Percentiles rank a stretch among this genome's conserved stretches.
phyloP scores from a whole-genome alignment of 108 stramenopile genomes.

The Epipyxis sp. region DNA sequence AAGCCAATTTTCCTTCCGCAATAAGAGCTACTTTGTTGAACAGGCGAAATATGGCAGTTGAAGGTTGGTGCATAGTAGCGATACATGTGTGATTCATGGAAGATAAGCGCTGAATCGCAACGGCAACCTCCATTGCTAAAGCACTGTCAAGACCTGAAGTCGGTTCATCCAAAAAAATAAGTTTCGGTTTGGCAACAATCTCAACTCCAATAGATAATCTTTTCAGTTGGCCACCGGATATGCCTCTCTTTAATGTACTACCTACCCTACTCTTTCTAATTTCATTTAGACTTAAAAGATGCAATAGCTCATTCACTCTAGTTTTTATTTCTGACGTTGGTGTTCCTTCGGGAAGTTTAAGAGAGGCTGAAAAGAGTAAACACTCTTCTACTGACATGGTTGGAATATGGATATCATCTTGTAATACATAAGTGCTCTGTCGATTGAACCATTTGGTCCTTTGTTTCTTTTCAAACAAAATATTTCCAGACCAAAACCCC shows the following conservation, averaged over 20 bases:
- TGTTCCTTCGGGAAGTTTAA: not conserved
- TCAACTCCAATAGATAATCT: slow-evolving; percentile 69
- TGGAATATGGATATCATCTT: slow-evolving; percentile 44
- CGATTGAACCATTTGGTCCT: slow-evolving; percentile 6
- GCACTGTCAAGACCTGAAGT: slow-evolving; percentile 51
- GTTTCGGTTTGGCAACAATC: slow-evolving; percentile 41
- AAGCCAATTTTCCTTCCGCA: slow-evolving; percentile 23
- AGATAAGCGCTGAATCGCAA: slow-evolving; percentile 16
- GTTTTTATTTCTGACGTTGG: slow-evolving; percentile 3
- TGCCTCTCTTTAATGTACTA: slow-evolving; percentile 37
- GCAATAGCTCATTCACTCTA: slow-evolving; percentile 8
- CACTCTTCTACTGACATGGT: slow-evolving; percentile 45
- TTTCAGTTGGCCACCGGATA: slow-evolving; percentile 68
- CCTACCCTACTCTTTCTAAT: slow-evolving; percentile 32
- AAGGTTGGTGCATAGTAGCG: slow-evolving; percentile 28
- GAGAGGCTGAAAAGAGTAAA: slow-evolving; percentile 35
- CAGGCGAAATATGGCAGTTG: slow-evolving; percentile 23
- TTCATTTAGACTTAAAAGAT: slow-evolving; percentile 22
- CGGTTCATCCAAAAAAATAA: slow-evolving; percentile 58
- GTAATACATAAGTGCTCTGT: slow-evolving; percentile 37
- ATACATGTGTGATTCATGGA: not conserved
- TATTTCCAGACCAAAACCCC: slow-evolving; percentile 13
- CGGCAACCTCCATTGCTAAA: slow-evolving; percentile 24
- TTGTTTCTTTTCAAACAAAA: not conserved
- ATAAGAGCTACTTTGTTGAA: slow-evolving; percentile 34